Evolutionary conservation across 2,329 filamentous ascomycete genomes (phyloP).

Genomic region (Clonostachys byssicola): DNA sequence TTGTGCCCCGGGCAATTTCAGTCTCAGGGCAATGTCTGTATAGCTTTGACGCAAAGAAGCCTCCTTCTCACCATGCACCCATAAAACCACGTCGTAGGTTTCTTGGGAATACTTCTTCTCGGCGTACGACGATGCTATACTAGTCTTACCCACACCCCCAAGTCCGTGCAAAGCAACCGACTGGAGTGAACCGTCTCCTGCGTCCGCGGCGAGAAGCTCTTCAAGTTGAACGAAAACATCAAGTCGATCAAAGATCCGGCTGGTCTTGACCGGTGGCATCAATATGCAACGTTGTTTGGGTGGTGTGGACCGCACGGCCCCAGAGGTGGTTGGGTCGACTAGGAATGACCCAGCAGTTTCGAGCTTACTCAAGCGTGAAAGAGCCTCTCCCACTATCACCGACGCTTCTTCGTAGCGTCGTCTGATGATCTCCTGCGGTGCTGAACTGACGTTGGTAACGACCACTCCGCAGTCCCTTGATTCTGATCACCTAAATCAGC

Average conservation of each 20-base stretch:
- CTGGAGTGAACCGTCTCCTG: not conserved
- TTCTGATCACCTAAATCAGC: no score
- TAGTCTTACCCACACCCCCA: slow-evolving; percentile 6
- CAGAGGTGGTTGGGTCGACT: no score
- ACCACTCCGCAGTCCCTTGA: no score
- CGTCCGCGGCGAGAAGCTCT: not conserved
- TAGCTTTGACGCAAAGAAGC: slow-evolving; percentile 6
- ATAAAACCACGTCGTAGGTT: slow-evolving; percentile 2
- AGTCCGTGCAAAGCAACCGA: slow-evolving; percentile 6
- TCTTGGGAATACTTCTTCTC: not conserved
- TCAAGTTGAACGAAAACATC: slow-evolving; percentile 2
- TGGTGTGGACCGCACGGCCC: no score
- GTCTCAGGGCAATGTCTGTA: slow-evolving; percentile 5
- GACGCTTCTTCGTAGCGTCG: not conserved
- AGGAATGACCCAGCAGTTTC: not conserved
- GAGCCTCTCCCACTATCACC: not conserved
- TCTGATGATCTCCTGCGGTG: not conserved
- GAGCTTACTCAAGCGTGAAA: not conserved
- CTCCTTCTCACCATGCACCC: slow-evolving; percentile 3
- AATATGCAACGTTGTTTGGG: not conserved
- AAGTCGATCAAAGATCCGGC: slow-evolving; percentile 3
- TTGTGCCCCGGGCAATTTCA: slow-evolving; percentile 2
- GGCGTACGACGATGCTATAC: slow-evolving; percentile 4
- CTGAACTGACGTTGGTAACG: no score
- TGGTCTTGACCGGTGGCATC: not conserved